phyloP scores from a whole-genome alignment of 2,329 filamentous ascomycete species.

The Fusarium tricinctum region DNA sequence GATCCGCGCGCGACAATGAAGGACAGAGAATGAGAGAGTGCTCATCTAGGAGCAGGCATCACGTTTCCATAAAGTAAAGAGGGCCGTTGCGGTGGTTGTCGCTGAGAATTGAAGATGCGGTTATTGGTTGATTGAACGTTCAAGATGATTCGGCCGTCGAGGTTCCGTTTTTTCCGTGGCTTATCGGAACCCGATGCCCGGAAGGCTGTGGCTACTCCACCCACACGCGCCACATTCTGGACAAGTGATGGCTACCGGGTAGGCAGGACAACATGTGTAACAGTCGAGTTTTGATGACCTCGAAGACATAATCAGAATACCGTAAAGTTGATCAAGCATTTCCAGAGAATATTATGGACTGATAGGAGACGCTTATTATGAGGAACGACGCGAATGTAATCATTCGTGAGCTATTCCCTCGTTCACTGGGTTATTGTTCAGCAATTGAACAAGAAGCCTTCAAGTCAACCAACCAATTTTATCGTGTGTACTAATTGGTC shows the following conservation, averaged over 20 bases:
- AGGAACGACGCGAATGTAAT: no score
- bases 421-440: no score
- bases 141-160: conserved; percentile 19
- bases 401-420: no score
- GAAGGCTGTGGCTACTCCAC: background rate
- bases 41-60: conserved; percentile 12
- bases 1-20: conserved; percentile 8
- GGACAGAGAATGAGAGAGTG: background rate
- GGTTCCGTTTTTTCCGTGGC: conserved; percentile 38
- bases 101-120: conserved; percentile 2
- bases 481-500: no score
- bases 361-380: no score
- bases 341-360: no score
- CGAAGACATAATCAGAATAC: no score
- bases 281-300: no score
- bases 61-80: conserved; percentile 21
- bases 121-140: conserved; percentile 28
- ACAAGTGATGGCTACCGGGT: background rate
- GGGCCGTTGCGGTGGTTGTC: background rate
- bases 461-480: no score
- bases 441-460: no score
- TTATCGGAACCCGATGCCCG: conserved; percentile 19
- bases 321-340: no score
- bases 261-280: background rate
- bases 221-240: background rate